Evolutionary conservation across 768 basidiomycete species (phyloP).

Genomic region (Crepidotus variabilis): DNA sequence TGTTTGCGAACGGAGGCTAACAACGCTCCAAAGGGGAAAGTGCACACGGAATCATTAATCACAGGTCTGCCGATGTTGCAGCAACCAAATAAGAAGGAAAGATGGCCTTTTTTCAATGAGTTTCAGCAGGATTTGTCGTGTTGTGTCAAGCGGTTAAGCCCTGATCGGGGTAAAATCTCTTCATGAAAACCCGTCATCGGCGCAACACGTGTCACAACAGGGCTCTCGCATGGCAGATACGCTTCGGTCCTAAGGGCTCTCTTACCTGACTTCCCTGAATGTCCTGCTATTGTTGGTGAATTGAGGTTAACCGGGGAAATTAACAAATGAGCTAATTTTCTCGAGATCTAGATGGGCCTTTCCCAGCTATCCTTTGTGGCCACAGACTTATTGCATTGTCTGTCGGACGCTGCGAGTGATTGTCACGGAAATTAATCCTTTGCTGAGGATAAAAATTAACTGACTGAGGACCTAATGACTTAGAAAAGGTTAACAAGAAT

Average conservation of each 20-base stretch:
- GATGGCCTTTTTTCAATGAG: neutral
- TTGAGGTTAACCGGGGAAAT: neutral
- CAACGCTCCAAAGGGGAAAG: conserved; percentile 16
- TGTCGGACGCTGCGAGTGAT: no score
- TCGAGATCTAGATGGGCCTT: neutral
- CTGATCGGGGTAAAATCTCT: neutral
- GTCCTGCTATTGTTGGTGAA: neutral
- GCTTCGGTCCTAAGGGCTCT: neutral
- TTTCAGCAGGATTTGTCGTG: neutral
- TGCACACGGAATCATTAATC: conserved; percentile 5
- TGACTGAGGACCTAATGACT: no score
- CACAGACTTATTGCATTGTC: no score
- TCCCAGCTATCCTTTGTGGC: neutral
- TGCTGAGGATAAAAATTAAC: no score
- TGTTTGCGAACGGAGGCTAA: neutral
- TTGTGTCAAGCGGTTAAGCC: neutral
- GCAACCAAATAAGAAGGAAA: neutral
- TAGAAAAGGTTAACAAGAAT: no score
- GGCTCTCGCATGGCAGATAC: neutral
- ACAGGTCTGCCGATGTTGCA: neutral
- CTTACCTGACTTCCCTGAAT: neutral
- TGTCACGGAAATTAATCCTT: no score
- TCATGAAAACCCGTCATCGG: neutral
- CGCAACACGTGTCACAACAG: neutral
- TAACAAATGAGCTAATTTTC: neutral